Evolutionary conservation across 148 eudicot genomes (phyloP).

Genomic region (Silene latifolia): DNA sequence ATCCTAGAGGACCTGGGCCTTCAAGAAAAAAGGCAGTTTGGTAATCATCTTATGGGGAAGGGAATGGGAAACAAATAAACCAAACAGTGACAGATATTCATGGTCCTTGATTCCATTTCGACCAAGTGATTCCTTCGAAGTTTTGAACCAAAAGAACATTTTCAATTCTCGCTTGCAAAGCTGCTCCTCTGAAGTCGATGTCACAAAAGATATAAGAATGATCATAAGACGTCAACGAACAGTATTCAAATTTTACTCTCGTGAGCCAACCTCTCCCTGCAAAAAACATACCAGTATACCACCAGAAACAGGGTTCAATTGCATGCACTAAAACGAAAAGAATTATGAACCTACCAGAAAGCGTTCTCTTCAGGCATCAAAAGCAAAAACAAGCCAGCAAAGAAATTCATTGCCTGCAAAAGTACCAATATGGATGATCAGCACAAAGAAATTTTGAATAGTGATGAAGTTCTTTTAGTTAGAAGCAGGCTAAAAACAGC

Average conservation of each 20-base stretch:
- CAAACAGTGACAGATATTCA: too few species aligned
- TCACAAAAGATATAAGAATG: background rate
- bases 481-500: background rate
- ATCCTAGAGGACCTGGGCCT: background rate
- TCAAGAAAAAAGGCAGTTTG: too few species aligned
- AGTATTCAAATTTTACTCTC: background rate
- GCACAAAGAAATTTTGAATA: background rate
- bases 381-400: slow-evolving; percentile 83
- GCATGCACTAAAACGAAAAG: slow-evolving; percentile 7
- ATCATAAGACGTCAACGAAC: background rate
- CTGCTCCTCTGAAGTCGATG: background rate
- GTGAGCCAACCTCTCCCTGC: background rate
- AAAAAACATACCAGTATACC: background rate
- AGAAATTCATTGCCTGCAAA: slow-evolving; percentile 95
- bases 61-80: too few species aligned
- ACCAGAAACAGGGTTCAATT: background rate
- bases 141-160: too few species aligned
- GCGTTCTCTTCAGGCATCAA: slow-evolving; percentile 99
- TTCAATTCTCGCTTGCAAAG: too few species aligned
- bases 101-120: too few species aligned
- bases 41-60: too few species aligned
- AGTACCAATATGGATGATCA: slow-evolving; percentile 12
- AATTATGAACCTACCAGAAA: slow-evolving; percentile 62
- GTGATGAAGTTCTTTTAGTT: background rate
- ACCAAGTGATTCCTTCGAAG: too few species aligned